These are phyloP conservation scores for Sphaerostilbella broomeana DNA, from an alignment of 2,329 filamentous ascomycete species.

Conservation along the genomic window DNA sequence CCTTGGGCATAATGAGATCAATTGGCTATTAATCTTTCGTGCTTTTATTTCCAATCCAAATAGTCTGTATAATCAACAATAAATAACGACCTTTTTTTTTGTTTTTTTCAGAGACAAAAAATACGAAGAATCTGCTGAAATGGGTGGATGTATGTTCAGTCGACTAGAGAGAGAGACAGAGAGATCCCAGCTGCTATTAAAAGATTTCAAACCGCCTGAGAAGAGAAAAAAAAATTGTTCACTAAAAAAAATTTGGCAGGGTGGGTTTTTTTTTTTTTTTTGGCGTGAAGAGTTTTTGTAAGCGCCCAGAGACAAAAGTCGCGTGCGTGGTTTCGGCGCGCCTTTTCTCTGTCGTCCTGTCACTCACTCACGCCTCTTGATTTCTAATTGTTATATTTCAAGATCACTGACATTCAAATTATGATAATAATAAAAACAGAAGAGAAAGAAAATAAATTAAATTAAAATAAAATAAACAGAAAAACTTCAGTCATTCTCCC, in stretches of 20 bases:
- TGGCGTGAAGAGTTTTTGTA: constrained; percentile 7
- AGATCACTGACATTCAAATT: not conserved
- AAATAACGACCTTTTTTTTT: no score
- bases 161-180: not conserved
- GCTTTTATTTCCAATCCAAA: not conserved
- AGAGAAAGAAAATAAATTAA: constrained; percentile 5
- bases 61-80: not conserved
- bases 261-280: no score
- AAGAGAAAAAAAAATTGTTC: constrained; percentile 1
- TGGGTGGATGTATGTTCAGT: not conserved
- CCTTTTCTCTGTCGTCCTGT: not conserved
- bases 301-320: constrained; percentile 10
- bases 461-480: no score
- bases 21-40: no score
- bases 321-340: constrained; percentile 3
- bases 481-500: no score
- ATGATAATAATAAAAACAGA: not conserved
- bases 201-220: not conserved
- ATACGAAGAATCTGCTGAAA: no score
- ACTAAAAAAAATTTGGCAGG: not conserved
- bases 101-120: no score
- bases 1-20: constrained; percentile 16
- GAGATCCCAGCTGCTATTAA: not conserved
- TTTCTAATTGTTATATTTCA: no score
- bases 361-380: no score